Evolutionary conservation across 2,329 filamentous ascomycete genomes (phyloP).

Genomic region (Purpureocillium takamizusanense): DNA sequence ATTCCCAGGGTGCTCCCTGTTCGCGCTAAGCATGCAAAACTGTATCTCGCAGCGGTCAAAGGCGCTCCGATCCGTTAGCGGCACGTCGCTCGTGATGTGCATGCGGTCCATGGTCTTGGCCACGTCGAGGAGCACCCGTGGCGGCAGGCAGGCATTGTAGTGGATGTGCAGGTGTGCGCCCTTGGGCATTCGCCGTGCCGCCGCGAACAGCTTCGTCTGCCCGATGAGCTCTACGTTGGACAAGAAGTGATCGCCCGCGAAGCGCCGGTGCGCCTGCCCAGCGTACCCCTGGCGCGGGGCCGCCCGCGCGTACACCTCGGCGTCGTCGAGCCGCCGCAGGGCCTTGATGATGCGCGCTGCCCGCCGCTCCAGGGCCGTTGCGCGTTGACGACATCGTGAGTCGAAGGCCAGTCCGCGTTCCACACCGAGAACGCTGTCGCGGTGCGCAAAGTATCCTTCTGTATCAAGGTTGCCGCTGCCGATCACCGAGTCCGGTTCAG

Average conservation of each 20-base stretch:
- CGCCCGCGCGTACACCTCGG: constrained; percentile 24
- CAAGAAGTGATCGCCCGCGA: constrained; percentile 49
- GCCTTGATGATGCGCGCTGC: constrained; percentile 31
- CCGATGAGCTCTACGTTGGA: constrained; percentile 45
- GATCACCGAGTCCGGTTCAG: background rate
- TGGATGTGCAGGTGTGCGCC: constrained; percentile 67
- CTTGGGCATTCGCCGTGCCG: constrained; percentile 56
- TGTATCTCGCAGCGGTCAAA: constrained; percentile 50
- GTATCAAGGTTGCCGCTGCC: constrained; percentile 5
- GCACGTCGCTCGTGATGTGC: constrained; percentile 54
- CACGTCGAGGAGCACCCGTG: constrained; percentile 46
- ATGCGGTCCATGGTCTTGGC: constrained; percentile 52
- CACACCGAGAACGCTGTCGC: constrained; percentile 16
- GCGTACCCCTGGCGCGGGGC: constrained; percentile 23
- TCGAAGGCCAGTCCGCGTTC: constrained; percentile 33
- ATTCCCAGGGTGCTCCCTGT: constrained; percentile 25
- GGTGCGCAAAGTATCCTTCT: constrained; percentile 19
- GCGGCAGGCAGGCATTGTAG: constrained; percentile 65
- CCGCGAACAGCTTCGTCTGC: constrained; percentile 45
- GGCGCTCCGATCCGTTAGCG: constrained; percentile 31
- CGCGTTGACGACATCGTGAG: constrained; percentile 19
- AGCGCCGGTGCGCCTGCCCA: constrained; percentile 34
- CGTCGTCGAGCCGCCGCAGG: constrained; percentile 26
- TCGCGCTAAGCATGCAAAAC: constrained; percentile 41
- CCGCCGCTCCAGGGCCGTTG: constrained; percentile 22